These are phyloP conservation scores for Hippophae tibetana DNA, from an alignment of 306 rosid species.

Conservation along the genomic window DNA sequence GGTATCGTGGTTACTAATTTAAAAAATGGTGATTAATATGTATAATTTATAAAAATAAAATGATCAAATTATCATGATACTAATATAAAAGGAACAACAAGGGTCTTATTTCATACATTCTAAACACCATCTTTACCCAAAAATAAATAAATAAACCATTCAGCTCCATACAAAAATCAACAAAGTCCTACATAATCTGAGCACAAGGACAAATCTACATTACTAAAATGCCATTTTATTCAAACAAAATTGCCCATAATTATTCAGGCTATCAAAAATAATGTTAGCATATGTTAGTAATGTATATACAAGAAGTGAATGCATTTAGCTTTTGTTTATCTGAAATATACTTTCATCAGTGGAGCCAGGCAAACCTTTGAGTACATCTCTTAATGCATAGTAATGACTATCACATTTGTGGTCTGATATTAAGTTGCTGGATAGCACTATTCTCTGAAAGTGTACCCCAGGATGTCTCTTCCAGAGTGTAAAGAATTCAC, in stretches of 20 bases:
- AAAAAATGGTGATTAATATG: no score
- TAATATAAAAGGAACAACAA: no score
- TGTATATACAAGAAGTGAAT: neutral
- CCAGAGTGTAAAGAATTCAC: constrained; percentile 52
- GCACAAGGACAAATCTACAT: neutral
- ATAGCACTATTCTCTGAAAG: constrained; percentile 65
- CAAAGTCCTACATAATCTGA: no score
- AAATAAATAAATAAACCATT: no score
- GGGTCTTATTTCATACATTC: no score
- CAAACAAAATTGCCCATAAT: neutral
- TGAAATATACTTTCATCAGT: constrained; percentile 43
- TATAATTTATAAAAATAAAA: no score
- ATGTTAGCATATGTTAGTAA: neutral
- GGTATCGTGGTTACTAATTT: no score
- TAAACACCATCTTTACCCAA: no score
- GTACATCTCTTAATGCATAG: constrained; percentile 83
- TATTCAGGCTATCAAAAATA: neutral
- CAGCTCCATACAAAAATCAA: no score
- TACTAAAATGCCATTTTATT: neutral
- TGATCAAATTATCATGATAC: no score
- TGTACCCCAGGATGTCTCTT: constrained; percentile 77
- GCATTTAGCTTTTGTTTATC: constrained; percentile 15
- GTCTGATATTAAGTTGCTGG: constrained; percentile 68
- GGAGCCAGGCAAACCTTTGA: constrained; percentile 57
- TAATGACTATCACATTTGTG: constrained; percentile 82